phyloP scores from a whole-genome alignment of 495 filamentous ascomycete genomes.

The Pyronema omphalodes region DNA sequence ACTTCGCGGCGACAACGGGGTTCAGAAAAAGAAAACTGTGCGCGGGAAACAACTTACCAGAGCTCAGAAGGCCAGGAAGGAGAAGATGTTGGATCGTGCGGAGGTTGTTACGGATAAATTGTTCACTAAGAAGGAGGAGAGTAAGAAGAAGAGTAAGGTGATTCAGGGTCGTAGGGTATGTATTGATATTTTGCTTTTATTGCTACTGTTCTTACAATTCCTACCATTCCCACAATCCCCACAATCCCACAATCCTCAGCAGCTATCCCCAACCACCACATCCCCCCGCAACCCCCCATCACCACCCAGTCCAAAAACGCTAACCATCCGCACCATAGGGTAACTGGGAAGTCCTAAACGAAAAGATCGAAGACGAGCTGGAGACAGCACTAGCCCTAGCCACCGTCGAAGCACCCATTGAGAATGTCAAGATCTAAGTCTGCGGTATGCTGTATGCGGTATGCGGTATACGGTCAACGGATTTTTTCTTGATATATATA shows the following conservation, averaged over 20 bases:
- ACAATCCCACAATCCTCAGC: no score
- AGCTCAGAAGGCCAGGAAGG: conserved; percentile 1
- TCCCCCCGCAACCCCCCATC: no score
- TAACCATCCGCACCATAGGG: no score
- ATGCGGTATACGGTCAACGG: background rate
- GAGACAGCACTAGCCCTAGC: background rate
- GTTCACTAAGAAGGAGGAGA: conserved; percentile 1
- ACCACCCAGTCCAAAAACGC: no score
- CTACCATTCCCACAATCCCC: no score
- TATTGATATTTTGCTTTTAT: background rate
- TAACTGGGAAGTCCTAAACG: conserved; percentile 1
- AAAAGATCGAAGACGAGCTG: conserved; percentile 2
- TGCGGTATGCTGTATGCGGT: background rate
- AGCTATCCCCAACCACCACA: no score
- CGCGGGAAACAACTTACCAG: background rate
- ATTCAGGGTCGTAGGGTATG: conserved; percentile 1
- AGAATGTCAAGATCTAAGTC: background rate
- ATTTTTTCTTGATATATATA: background rate
- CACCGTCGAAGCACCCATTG: background rate
- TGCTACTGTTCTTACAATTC: no score
- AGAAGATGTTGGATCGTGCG: background rate
- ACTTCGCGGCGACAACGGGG: conserved; percentile 1
- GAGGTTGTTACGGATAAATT: conserved; percentile 4
- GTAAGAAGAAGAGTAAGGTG: background rate
- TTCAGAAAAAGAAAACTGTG: background rate